Evolutionary conservation across 805 yeast genomes (phyloP).

Genomic region (Wickerhamiella brachini): DNA sequence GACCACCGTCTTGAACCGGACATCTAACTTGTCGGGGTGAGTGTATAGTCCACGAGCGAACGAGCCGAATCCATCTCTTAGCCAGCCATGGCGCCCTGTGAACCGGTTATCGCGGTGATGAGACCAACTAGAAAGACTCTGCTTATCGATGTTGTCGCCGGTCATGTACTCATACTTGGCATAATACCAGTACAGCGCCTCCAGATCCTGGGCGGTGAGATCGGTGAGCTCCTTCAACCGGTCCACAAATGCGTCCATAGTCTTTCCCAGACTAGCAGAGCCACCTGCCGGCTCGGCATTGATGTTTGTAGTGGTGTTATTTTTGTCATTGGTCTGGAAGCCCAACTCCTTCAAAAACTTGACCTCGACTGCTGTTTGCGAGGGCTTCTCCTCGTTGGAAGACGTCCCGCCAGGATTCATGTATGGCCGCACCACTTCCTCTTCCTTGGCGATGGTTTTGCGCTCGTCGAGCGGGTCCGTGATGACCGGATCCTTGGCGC

Average conservation of each 20-base stretch:
- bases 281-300: conserved; percentile 26
- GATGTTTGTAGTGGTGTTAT: conserved; percentile 13
- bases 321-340: conserved; percentile 8
- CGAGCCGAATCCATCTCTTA: conserved; percentile 25
- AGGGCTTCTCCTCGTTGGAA: conserved; percentile 1
- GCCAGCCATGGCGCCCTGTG: conserved; percentile 28
- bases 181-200: conserved; percentile 28
- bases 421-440: conserved; percentile 25
- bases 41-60: conserved; percentile 27
- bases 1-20: conserved; percentile 27
- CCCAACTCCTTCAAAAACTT: conserved; percentile 22
- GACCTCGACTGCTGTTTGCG: conserved; percentile 17
- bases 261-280: conserved; percentile 25
- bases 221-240: conserved; percentile 23
- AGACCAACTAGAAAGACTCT: conserved; percentile 29
- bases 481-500: conserved; percentile 26
- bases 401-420: conserved; percentile 5
- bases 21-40: conserved; percentile 27
- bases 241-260: conserved; percentile 24
- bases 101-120: conserved; percentile 30
- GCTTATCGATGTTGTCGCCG: conserved; percentile 24
- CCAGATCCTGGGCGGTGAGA: conserved; percentile 24
- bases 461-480: conserved; percentile 21
- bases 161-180: conserved; percentile 29
- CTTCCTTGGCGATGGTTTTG: conserved; percentile 27